phyloP scores from a whole-genome alignment of 1,284 basidiomycete species.

The Trichosporon coremiiforme region DNA sequence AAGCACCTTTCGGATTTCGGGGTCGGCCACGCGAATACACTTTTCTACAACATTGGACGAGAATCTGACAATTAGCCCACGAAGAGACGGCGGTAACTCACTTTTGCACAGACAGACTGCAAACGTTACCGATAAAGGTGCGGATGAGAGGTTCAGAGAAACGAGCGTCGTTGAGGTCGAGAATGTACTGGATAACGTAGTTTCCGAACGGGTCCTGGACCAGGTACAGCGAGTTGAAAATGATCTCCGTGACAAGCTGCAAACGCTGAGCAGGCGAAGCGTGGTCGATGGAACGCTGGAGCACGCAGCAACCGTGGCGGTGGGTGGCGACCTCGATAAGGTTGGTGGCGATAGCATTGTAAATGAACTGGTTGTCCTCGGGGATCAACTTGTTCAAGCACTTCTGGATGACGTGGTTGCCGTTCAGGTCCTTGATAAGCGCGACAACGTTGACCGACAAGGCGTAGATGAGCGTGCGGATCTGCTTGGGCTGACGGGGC shows the following conservation, averaged over 20 bases:
- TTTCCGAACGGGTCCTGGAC: slow-evolving; percentile 96
- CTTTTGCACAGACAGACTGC: slow-evolving; percentile 96
- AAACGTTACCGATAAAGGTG: slow-evolving; percentile 97
- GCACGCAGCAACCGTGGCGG: slow-evolving; percentile 97
- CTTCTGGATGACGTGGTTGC: slow-evolving; percentile 98
- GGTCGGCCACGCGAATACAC: slow-evolving; percentile 98
- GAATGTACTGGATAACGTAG: slow-evolving; percentile 73
- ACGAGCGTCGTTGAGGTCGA: slow-evolving; percentile 95
- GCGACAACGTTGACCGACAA: slow-evolving; percentile 97
- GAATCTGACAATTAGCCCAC: slow-evolving; percentile 36
- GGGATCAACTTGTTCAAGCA: slow-evolving; percentile 96
- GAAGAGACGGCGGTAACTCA: slow-evolving; percentile 64
- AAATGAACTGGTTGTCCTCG: slow-evolving; percentile 99
- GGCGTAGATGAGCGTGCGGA: slow-evolving; percentile 95
- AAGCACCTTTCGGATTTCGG: slow-evolving; percentile 87
- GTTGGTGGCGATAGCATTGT: slow-evolving; percentile 98
- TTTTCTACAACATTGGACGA: slow-evolving; percentile 57
- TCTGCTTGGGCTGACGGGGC: slow-evolving; percentile 81
- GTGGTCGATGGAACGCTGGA: slow-evolving; percentile 98
- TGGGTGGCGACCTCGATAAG: slow-evolving; percentile 99
- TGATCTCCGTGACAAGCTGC: slow-evolving; percentile 98
- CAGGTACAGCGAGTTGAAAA: slow-evolving; percentile 93
- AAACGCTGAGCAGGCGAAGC: slow-evolving; percentile 83
- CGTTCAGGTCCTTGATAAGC: slow-evolving; percentile 99
- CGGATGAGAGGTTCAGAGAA: slow-evolving; percentile 97